Evolutionary conservation across 1,284 basidiomycete genomes (phyloP).

Genomic region (Ustilago bromivora): DNA sequence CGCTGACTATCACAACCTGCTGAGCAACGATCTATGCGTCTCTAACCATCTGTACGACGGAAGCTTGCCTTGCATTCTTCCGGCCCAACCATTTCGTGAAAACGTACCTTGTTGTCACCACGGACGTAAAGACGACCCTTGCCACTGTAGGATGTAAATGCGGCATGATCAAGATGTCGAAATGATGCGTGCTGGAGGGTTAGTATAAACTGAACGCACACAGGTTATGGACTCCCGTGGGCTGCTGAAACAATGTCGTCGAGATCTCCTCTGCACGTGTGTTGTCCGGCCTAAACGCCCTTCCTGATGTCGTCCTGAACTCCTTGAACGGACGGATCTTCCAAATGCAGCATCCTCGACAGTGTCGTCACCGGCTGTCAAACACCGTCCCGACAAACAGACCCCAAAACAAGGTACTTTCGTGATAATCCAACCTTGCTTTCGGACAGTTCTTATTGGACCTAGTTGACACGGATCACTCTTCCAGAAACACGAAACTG

Average conservation of each 20-base stretch:
- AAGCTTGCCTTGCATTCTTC: background rate
- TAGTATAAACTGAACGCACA: background rate
- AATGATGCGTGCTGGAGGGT: conserved; percentile 5
- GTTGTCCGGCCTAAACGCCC: background rate
- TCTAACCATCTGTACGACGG: background rate
- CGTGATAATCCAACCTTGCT: no score
- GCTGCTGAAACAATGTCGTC: conserved; percentile 12
- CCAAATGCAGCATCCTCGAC: no score
- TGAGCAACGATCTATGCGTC: no score
- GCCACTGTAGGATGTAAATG: conserved; percentile 52
- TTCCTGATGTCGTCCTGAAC: background rate
- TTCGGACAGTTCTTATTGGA: no score
- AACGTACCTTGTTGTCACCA: conserved; percentile 69
- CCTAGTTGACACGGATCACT: no score
- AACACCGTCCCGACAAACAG: no score
- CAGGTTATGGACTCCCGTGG: conserved; percentile 7
- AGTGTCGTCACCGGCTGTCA: no score
- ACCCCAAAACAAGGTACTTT: no score
- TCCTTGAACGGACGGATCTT: background rate
- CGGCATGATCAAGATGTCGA: background rate
- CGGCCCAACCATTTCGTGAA: background rate
- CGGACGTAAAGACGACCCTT: conserved; percentile 69
- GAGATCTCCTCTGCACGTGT: no score
- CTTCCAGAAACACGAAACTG: no score
- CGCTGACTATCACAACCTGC: no score